Base-by-base conservation (phyloP, 1,284 basidiomycete genomes). In the Cutaneotrichosporon dermatis region DNA sequence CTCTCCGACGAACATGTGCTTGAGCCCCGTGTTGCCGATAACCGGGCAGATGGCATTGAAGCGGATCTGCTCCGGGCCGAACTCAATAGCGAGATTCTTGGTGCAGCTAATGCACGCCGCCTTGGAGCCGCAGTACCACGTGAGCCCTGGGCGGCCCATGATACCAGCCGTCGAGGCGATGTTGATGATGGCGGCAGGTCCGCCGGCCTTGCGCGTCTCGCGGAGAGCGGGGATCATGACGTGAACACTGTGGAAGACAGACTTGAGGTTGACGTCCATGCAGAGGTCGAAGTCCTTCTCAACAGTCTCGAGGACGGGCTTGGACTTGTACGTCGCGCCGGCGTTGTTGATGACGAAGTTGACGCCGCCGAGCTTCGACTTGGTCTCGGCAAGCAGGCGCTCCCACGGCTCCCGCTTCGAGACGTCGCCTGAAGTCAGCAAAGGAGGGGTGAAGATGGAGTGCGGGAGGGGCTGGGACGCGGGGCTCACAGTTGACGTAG, bases 321-420 rank as follows among this genome's bases (percentile, higher is more conserved):
- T 63, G 45, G 59, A 58, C 59, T 63, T 58, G 62, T 63, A 63
- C 35, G 59, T 63, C 52, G 56, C 51, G 41, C 62, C 62, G 6
- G 62, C 62, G 54, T 63, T 63, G 62, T 63, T 63, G 62, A 63
- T 59, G 33, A 63, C 51, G 12, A 50, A 60, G 54, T 63, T 60
- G 35, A 63, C 51, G 50, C 54, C 54, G 55, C 62, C 62, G 15
- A 58, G 55, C 4, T 54, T 50, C 46, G 56, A 42, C 42, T 56
- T 54, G 9, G 62, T 49, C 15, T 54, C 57, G 16, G 46, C 48
- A 34, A 60, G 51, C 33, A 48, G 42, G 6, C 37, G 39, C 43
- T 60, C 62, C 62, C 62, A 63, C 11, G 37, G 56, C 6, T 15
- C 46, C 37, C 56, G 56, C 53, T 52, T 42, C 7, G 62, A 57